Evolutionary conservation across 345 rosid genomes (phyloP), one percentile per base, ranked within the genome.

Genomic region (Euphorbia lathyris): DNA sequence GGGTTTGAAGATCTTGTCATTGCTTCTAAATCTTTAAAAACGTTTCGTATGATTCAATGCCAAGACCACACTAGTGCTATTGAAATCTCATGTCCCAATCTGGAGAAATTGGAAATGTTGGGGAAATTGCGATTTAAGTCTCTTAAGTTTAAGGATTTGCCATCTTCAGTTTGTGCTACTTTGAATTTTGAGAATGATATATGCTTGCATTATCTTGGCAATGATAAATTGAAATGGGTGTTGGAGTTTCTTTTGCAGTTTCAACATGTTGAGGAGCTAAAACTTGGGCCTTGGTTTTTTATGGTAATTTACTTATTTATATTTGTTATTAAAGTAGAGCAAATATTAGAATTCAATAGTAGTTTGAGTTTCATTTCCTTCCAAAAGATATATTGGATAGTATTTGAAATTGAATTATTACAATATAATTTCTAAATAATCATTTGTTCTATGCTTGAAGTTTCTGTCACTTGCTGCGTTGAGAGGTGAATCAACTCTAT

Each of bases 31-130:
- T 3, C 30, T 22, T 22, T 63, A 19, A 63, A 40, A n/a, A 63
- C 7, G 38, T 34, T 34, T 3, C 7, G 7, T 34, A 34, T 34
- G n/a, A n/a, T n/a, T n/a, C n/a, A n/a, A n/a, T n/a, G n/a, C n/a
- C n/a, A n/a, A n/a, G n/a, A n/a, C n/a, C n/a, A n/a, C n/a, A n/a
- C n/a, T n/a, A n/a, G n/a, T 43, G 51, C 1, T 8, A 34, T 25
- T 23, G 10, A 43, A 23, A 63, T 63, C 38, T 63, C 34, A 4
- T 30, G 34, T 63, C 67, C 53, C 20, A 13, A 22, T 38, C 52
- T 63, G 22, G 67, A 63, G 32, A 2, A 63, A 38, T 22, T 63
- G 66, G n/a, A 63, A 40, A 3, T 63, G 34, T 36, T 36, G 12
- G 25, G 43, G 9, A 7, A 9, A 17, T 63, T 47, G 66, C 17